Evolutionary conservation across 1,284 basidiomycete species (phyloP), one percentile per base, ranked within the genome.

Genomic region (Apiotrichum sp.): DNA sequence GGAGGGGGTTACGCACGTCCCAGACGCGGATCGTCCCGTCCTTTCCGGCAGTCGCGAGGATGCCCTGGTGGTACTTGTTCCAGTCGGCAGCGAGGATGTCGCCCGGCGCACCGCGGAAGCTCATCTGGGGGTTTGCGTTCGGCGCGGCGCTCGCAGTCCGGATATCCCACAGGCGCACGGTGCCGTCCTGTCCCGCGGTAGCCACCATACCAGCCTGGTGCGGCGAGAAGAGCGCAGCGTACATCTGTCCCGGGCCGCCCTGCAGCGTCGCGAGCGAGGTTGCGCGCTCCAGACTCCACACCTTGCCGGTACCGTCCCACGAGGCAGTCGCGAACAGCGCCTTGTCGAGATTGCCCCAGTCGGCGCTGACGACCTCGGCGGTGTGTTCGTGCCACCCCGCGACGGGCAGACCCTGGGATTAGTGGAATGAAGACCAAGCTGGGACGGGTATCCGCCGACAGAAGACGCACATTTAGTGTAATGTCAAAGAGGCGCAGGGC

Each of bases 331-430:
- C 83, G 73, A 98, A 98, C 1, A 84, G 81, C 59, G 91, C 86
- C 74, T 98, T 98, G 65, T 88, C 85, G 57, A 96, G 76, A 73
- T 97, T 98, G 62, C 88, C 93, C 95, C 95, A 98, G 74, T 98
- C 91, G 10, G 97, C 83, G n/a, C 87, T 88, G 77, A 91, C 93
- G 6, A 93, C 89, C 71, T 98, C 95, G 45, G 87, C 83, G 6
- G 84, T 83, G 72, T 98, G 95, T 75, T 98, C 95, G 63, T 89
- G 86, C 93, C 93, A 98, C 50, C 84, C 84, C 56, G 86, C 84
- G 56, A 98, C 87, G 0, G 95, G 95, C 1, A 67, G 63, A 6
- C 65, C 67, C 67, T 75, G 53, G 33, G 5, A 32, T 47, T 31
- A 48, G 35, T 6, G 14, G 16, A 22, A 3, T 10, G 22, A 3